Evolutionary conservation across 2,329 filamentous ascomycete genomes (phyloP).

Genomic region (Penicillium sp.): DNA sequence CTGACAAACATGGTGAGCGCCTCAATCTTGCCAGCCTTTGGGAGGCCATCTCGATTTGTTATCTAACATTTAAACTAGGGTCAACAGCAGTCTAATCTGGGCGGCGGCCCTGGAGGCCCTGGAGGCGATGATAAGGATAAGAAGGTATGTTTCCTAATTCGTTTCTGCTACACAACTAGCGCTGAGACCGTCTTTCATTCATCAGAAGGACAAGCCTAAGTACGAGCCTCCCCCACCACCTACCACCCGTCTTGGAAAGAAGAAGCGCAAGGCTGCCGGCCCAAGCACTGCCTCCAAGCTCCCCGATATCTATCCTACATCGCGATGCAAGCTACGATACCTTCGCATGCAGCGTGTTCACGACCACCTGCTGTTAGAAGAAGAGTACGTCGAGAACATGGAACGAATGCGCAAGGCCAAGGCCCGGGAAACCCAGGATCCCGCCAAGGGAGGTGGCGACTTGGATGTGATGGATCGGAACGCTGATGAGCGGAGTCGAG

Average conservation of each 20-base stretch:
- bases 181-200: slow-evolving; percentile 19
- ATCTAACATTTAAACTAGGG: slow-evolving; percentile 37
- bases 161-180: background rate
- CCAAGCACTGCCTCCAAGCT: slow-evolving; percentile 94
- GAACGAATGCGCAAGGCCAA: slow-evolving; percentile 93
- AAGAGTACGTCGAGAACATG: slow-evolving; percentile 99
- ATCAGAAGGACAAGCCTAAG: slow-evolving; percentile 98
- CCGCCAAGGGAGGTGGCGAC: slow-evolving; percentile 60
- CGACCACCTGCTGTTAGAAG: slow-evolving; percentile 92
- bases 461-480: slow-evolving; percentile 79
- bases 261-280: slow-evolving; percentile 95
- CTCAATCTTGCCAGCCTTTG: slow-evolving; percentile 10
- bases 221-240: slow-evolving; percentile 97
- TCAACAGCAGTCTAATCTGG: slow-evolving; percentile 75
- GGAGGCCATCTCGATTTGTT: slow-evolving; percentile 2
- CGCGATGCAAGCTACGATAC: slow-evolving; percentile 94
- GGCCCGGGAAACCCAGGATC: slow-evolving; percentile 59
- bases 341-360: slow-evolving; percentile 98
- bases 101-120: slow-evolving; percentile 67
- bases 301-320: slow-evolving; percentile 88
- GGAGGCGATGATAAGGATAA: slow-evolving; percentile 86
- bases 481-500: slow-evolving; percentile 88
- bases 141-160: slow-evolving; percentile 60
- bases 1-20: slow-evolving; percentile 37
- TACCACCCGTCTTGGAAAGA: slow-evolving; percentile 92